Evolutionary conservation across 306 rosid genomes (phyloP).

Genomic region (Acacia melanoxylon): DNA sequence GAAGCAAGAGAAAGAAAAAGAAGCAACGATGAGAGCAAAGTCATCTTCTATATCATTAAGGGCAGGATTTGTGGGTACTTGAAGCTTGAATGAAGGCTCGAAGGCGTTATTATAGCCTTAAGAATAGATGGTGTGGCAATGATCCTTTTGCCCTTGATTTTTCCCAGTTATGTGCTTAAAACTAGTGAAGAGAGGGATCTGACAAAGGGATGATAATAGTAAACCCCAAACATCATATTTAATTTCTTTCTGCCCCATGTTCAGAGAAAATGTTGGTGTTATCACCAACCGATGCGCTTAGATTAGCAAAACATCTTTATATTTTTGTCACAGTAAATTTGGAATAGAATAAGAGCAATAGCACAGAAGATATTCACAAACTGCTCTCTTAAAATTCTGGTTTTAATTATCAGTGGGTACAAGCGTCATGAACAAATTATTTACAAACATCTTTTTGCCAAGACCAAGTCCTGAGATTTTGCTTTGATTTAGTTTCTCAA

Average conservation of each 20-base stretch:
- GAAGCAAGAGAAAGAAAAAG: constrained; percentile 82
- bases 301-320: background rate
- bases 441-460: background rate
- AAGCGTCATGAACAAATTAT: background rate
- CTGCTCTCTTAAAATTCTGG: background rate
- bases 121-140: background rate
- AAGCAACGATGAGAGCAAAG: constrained; percentile 60
- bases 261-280: background rate
- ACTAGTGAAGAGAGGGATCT: constrained; percentile 8
- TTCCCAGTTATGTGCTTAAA: constrained; percentile 8
- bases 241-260: background rate
- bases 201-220: background rate
- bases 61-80: constrained; percentile 33
- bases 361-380: background rate
- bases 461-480: background rate
- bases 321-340: background rate
- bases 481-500: background rate
- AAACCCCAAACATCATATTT: background rate
- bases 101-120: constrained; percentile 1
- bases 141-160: constrained; percentile 25
- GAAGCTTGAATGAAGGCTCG: constrained; percentile 36
- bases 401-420: background rate
- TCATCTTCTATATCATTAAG: constrained; percentile 22
- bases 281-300: background rate
- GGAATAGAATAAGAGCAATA: background rate